Evolutionary conservation across 495 filamentous ascomycete genomes (phyloP), one percentile per base, ranked within the genome.

Genomic region (Ascobolus immersus): DNA sequence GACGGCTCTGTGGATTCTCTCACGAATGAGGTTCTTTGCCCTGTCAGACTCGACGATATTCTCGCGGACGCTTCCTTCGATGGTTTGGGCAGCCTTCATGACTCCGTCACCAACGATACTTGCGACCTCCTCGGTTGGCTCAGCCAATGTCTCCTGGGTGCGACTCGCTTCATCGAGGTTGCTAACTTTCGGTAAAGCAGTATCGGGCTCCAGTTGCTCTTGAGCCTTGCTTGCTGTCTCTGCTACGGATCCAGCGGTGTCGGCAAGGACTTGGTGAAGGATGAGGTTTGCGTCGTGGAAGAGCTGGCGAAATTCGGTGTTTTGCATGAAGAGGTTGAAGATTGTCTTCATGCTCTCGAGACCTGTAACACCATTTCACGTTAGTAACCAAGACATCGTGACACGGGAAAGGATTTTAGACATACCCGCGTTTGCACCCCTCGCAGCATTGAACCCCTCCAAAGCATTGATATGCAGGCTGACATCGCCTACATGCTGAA

Each of bases 281-380:
- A 94, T 63, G 0, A 70, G 65, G 25, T 68, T 69, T 19, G 91
- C 52, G 44, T 94, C 84, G n/a, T 69, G 63, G 18, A 91, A 62
- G 43, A 94, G 82, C 11, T 78, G 54, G 13, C 82, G 68, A 50
- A 94, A 92, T 44, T 92, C 81, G 2, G 74, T 67, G 49, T 94
- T 94, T 11, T 74, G 80, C 15, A 94, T 55, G 1, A 92, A 64
- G 5, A 94, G 60, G 31, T 66, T 72, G 7, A 77, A 75, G 5
- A 94, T 71, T 0, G 78, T 91, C 32, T 70, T 73, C 26, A 91
- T 53, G 45, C 81, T 90, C 43, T 71, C 61, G 50, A 80, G 89
- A 4, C 73, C 82, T 81, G 41, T 9, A 15, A 9, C 15, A 40
- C 5, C 14, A 17, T 33, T 20, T n/a, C n/a, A n/a, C n/a, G n/a